Percentiles rank a stretch among this genome's conserved stretches.
These are phyloP conservation scores for Tardiomyces digboiensis DNA, from an alignment of 1,139 yeast species.

Conservation along the genomic window DNA sequence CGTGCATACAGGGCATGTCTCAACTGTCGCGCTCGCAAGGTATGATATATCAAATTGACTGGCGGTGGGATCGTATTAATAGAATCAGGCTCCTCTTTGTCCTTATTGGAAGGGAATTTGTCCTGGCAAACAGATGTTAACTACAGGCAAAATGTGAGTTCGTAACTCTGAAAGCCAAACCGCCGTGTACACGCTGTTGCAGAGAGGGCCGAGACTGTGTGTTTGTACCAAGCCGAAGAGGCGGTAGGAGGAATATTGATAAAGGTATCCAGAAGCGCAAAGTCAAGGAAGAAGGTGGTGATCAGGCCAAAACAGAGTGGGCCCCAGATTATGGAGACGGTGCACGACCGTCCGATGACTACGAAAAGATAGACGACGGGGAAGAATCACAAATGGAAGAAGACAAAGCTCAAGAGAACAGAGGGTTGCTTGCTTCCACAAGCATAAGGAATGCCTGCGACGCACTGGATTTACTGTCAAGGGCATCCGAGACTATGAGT, in stretches of 20 bases:
- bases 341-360: neutral
- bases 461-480: neutral
- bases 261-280: slow-evolving; percentile 5
- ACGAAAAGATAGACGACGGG: neutral
- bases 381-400: neutral
- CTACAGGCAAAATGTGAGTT: slow-evolving; percentile 5
- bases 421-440: neutral
- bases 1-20: slow-evolving; percentile 10
- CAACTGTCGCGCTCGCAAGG: slow-evolving; percentile 9
- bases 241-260: slow-evolving; percentile 9
- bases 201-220: slow-evolving; percentile 9
- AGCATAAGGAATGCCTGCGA: neutral
- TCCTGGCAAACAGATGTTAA: no score
- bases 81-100: no score
- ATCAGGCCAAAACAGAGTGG: slow-evolving; percentile 3
- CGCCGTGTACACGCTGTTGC: slow-evolving; percentile 8
- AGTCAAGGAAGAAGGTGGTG: neutral
- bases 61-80: no score
- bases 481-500: neutral
- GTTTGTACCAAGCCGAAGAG: slow-evolving; percentile 9
- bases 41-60: no score
- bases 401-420: neutral
- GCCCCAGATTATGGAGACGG: slow-evolving; percentile 3
- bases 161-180: slow-evolving; percentile 2
- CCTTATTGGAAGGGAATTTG: no score